Percentiles rank a stretch among this genome's conserved stretches.
Evolutionary conservation across 2,329 filamentous ascomycete species (phyloP).

Genomic region (Phialemoniopsis sp.): DNA sequence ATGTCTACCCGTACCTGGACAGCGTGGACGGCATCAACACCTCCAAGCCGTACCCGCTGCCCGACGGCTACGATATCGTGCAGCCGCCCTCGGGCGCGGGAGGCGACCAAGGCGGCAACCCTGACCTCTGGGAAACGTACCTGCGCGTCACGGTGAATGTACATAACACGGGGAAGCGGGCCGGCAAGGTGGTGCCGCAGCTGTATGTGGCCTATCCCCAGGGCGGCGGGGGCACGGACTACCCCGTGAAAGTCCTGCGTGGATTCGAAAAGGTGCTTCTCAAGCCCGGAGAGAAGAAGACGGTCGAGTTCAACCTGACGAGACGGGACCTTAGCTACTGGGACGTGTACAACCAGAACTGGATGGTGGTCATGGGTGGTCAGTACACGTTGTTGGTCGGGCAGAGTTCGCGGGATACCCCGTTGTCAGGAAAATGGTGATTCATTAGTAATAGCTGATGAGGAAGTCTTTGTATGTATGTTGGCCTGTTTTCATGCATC

Average conservation of each 20-base stretch:
- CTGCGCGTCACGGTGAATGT: constrained; percentile 45
- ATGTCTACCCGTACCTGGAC: constrained; percentile 69
- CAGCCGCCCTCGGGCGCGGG: constrained; percentile 59
- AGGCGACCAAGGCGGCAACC: constrained; percentile 65
- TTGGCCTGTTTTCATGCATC: no score
- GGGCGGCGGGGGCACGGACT: constrained; percentile 6
- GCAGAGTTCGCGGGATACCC: constrained; percentile 13
- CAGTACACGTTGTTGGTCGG: constrained; percentile 12
- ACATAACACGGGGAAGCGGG: constrained; percentile 44
- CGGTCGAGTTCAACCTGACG: constrained; percentile 37
- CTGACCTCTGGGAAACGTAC: constrained; percentile 57
- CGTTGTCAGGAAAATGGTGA: constrained; percentile 10
- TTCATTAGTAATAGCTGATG: no score
- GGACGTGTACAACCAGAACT: constrained; percentile 44
- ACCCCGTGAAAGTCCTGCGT: constrained; percentile 53
- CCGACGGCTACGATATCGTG: constrained; percentile 46
- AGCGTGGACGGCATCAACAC: constrained; percentile 36
- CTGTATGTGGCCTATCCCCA: constrained; percentile 40
- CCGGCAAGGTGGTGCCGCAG: constrained; percentile 40
- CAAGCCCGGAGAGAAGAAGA: constrained; percentile 38
- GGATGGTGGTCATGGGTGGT: constrained; percentile 25
- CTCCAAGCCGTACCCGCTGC: constrained; percentile 41
- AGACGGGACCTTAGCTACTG: constrained; percentile 51
- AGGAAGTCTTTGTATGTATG: no score
- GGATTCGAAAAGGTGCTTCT: constrained; percentile 69